phyloP scores from a whole-genome alignment of 768 basidiomycete species.

The Pleurotus salmoneostramineus region DNA sequence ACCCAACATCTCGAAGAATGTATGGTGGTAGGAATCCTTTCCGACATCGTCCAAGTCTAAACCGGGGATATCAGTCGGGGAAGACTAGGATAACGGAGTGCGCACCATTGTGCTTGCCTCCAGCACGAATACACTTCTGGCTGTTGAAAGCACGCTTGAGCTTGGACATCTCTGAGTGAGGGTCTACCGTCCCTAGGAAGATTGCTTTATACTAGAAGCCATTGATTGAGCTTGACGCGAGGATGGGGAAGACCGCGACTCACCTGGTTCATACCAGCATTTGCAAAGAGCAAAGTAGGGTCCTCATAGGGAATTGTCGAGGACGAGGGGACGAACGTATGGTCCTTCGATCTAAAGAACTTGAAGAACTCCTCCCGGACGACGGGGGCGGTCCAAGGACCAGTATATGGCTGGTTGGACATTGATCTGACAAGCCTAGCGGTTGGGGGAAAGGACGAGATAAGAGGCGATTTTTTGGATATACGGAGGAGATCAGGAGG shows the following conservation, averaged over 20 bases:
- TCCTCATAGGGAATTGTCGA: slow-evolving; percentile 96
- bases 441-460: slow-evolving; percentile 19
- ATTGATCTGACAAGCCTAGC: slow-evolving; percentile 17
- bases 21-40: slow-evolving; percentile 97
- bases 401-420: slow-evolving; percentile 31
- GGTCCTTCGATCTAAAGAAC: slow-evolving; percentile 76
- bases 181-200: slow-evolving; percentile 97
- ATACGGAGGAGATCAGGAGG: slow-evolving; percentile 19
- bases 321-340: slow-evolving; percentile 88
- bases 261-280: slow-evolving; percentile 97
- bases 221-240: slow-evolving; percentile 8
- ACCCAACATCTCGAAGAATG: slow-evolving; percentile 99
- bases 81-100: not conserved
- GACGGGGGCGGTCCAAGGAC: slow-evolving; percentile 74
- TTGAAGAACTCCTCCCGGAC: slow-evolving; percentile 90
- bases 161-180: slow-evolving; percentile 86
- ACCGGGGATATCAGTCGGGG: not conserved
- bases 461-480: slow-evolving; percentile 13
- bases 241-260: slow-evolving; percentile 9
- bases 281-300: slow-evolving; percentile 95
- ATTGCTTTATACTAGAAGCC: slow-evolving; percentile 83
- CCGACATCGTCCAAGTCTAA: slow-evolving; percentile 98
- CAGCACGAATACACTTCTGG: slow-evolving; percentile 98
- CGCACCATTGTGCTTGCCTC: slow-evolving; percentile 96
- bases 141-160: slow-evolving; percentile 92